Percentiles rank a stretch among this genome's conserved stretches.
These are phyloP conservation scores for Crithidia bombi DNA, from an alignment of 208 protist species.

Conservation along the genomic window DNA sequence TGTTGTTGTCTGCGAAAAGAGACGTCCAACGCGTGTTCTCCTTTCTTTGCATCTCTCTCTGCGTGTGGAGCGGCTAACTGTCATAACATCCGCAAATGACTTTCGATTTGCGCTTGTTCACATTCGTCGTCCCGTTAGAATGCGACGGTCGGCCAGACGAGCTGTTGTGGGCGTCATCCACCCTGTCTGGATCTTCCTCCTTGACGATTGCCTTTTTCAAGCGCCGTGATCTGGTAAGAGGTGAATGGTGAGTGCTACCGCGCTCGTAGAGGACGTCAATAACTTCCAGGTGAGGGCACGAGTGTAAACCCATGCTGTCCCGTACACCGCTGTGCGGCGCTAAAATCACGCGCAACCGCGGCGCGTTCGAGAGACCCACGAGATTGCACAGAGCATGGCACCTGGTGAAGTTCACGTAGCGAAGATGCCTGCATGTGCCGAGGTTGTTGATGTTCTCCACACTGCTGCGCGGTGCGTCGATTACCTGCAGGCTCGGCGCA, in stretches of 20 bases:
- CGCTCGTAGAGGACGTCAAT: not conserved
- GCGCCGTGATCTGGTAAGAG: not conserved
- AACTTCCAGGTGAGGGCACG: not conserved
- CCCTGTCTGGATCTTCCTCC: not conserved
- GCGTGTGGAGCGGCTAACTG: not conserved
- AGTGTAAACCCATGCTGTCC: not conserved
- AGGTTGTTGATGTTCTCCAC: not conserved
- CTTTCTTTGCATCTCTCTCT: not conserved
- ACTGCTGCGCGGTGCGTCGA: slow-evolving; percentile 1
- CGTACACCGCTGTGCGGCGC: not conserved
- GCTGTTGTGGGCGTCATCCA: not conserved
- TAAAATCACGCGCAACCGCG: not conserved
- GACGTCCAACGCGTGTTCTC: not conserved
- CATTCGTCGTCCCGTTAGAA: not conserved
- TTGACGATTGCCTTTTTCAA: not conserved
- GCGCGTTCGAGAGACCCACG: not conserved
- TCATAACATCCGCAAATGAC: not conserved
- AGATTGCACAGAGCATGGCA: not conserved
- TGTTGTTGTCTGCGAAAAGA: not conserved
- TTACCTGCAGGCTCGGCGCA: not conserved
- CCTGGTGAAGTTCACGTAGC: not conserved
- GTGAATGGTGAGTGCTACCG: not conserved
- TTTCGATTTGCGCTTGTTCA: not conserved
- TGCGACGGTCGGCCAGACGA: not conserved
- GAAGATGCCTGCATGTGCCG: not conserved